phyloP scores from a whole-genome alignment of 768 basidiomycete species.

The Xerocomellus intermedius region DNA sequence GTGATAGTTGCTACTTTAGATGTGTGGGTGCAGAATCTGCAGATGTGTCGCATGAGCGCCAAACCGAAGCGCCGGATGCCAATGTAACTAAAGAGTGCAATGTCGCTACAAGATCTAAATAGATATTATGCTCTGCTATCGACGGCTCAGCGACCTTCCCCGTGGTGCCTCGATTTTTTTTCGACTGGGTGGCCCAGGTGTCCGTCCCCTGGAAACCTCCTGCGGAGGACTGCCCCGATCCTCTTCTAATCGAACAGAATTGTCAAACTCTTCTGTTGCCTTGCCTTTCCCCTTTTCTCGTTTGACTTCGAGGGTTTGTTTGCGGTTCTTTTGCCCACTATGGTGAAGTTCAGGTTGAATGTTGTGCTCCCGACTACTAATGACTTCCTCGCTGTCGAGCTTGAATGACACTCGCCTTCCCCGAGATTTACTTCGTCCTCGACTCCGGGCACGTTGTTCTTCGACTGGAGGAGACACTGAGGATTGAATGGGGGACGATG shows the following conservation, averaged over 20 bases:
- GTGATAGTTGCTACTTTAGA: not conserved
- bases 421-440: constrained; percentile 49
- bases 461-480: constrained; percentile 38
- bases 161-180: constrained; percentile 16
- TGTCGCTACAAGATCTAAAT: constrained; percentile 8
- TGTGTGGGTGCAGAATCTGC: constrained; percentile 1
- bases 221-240: constrained; percentile 11
- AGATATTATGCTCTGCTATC: constrained; percentile 15
- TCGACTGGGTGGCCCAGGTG: constrained; percentile 25
- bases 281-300: constrained; percentile 20
- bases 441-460: constrained; percentile 36
- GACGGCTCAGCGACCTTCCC: constrained; percentile 22
- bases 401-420: constrained; percentile 60
- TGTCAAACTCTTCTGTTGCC: not conserved
- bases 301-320: constrained; percentile 5
- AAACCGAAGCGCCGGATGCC: not conserved
- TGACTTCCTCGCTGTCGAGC: constrained; percentile 32
- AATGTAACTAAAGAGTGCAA: not conserved
- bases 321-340: constrained; percentile 5
- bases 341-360: constrained; percentile 4
- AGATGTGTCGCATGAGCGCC: constrained; percentile 4
- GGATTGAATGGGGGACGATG: constrained; percentile 46
- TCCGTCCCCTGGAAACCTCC: constrained; percentile 22
- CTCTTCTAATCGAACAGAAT: constrained; percentile 12
- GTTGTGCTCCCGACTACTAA: constrained; percentile 3